Percentiles rank a stretch among this genome's conserved stretches.
Conservation (phyloP, 495 filamentous ascomycete species). For the Podospora fimiseda region DNA sequence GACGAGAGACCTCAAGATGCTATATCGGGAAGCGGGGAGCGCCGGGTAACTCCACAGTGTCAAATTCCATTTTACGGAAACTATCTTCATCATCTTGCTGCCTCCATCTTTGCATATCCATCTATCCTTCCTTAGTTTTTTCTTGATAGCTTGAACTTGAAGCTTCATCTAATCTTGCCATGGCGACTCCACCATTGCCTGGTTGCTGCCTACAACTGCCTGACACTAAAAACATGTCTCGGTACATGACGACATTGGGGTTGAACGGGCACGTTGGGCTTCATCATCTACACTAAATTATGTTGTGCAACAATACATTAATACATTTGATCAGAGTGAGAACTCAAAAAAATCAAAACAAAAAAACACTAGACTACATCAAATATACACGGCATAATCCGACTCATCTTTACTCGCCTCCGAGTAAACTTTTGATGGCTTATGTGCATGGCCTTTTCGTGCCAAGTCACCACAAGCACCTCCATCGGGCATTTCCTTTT, state of each 20-base stretch:
- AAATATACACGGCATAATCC: conserved; percentile 25
- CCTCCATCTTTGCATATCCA: background rate
- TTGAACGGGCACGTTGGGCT: background rate
- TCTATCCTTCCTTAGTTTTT: background rate
- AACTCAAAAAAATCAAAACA: too few species aligned
- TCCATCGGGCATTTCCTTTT: background rate
- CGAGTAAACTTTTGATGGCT: conserved; percentile 7
- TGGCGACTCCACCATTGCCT: background rate
- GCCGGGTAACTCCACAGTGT: background rate
- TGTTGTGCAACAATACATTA: background rate
- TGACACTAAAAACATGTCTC: too few species aligned
- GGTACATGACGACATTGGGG: background rate
- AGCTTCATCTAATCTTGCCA: too few species aligned
- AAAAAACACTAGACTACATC: too few species aligned
- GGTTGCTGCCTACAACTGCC: background rate
- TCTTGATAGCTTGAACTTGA: too few species aligned
- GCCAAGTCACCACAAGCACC: background rate
- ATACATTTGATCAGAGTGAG: background rate
- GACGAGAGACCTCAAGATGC: background rate
- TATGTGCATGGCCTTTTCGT: background rate
- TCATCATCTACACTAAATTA: background rate
- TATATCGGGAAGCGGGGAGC: background rate
- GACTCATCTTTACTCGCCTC: conserved; percentile 10
- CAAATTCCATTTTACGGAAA: background rate
- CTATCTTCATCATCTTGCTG: background rate